These are phyloP conservation scores for Obba rivulosa DNA, from an alignment of 768 basidiomycete species.

Conservation along the genomic window DNA sequence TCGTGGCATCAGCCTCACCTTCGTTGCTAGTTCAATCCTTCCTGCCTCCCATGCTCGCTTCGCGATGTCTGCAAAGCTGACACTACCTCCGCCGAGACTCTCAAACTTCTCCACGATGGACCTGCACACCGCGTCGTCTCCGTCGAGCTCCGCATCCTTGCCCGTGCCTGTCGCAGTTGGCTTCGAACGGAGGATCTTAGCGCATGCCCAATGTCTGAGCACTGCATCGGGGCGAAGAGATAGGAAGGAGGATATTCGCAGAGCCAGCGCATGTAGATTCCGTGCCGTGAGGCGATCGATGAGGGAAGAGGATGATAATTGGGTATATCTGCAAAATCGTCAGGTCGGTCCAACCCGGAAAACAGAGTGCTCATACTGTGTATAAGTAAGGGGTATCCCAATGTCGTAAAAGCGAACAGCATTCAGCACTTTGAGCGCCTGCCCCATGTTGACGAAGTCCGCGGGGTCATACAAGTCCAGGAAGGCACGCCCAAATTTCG, in stretches of 20 bases:
- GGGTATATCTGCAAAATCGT: constrained; percentile 56
- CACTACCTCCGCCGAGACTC: constrained; percentile 67
- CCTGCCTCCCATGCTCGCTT: constrained; percentile 91
- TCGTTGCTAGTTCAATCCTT: constrained; percentile 72
- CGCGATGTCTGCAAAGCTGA: constrained; percentile 94
- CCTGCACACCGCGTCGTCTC: constrained; percentile 75
- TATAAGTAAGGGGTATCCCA: constrained; percentile 88
- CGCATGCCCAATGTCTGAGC: constrained; percentile 92
- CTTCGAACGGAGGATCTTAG: constrained; percentile 78
- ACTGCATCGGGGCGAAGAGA: constrained; percentile 81
- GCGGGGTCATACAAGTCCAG: constrained; percentile 89
- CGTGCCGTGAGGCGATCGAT: constrained; percentile 80
- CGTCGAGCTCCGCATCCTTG: constrained; percentile 49
- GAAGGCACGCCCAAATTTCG: constrained; percentile 92
- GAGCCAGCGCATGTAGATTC: constrained; percentile 86
- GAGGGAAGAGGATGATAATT: constrained; percentile 75
- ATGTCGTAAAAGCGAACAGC: constrained; percentile 89
- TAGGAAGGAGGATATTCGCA: constrained; percentile 83
- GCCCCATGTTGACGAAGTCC: constrained; percentile 90
- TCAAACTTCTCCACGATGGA: constrained; percentile 89
- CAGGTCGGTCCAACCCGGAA: background rate
- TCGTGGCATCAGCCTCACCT: constrained; percentile 38
- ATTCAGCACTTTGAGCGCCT: constrained; percentile 89
- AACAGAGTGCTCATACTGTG: constrained; percentile 55
- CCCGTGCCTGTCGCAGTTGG: constrained; percentile 49